Base-by-base conservation (phyloP, 768 basidiomycete genomes). In the Amanita muscaria region DNA sequence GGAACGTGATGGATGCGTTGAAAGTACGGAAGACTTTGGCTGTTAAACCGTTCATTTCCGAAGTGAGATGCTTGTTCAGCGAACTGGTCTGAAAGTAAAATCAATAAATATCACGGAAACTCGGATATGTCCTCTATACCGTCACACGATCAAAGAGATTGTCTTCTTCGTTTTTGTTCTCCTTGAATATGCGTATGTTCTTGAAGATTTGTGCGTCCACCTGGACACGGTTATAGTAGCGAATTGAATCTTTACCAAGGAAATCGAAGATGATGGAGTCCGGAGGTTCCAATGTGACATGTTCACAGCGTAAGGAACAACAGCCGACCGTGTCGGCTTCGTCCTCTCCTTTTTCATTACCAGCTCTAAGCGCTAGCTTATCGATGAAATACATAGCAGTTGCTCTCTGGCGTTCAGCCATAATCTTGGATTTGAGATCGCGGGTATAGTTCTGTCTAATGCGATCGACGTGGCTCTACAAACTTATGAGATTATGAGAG, bases 1-100 rank as follows among this genome's bases (percentile, higher is more conserved):
- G 91, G 71, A 98, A 96, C 2, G 94, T 96, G 59, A 79, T 81
- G 19, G 96, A 98, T 18, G 96, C 96, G 57, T 99, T 99, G 69
- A 88, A 99, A 41, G 96, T 99, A 90, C 96, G 94, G 74, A 99
- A 99, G 21, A 99, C 96, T 62, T 99, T 99, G 47, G 96, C 96
- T 0, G 96, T 94, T 21, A 99, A 74, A 14, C 96, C 96, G 50
- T 92, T 88, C 96, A 98, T 99, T 62, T 94, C 91, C 22, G 76
- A 78, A 35, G 77, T 79, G 48, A 99, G 72, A 62, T 98, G 91
- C 60, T 92, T 93, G 68, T 99, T 99, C 48, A 99, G 66, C 6
- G 72, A 69, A 5, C 75, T 68, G 2, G 96, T 90, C 89, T 96
- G 61, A 48, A n/a, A 40, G 18, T 35, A 41, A 33, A 23, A 42